Evolutionary conservation across 768 basidiomycete genomes (phyloP).

Genomic region (Artomyces pyxidatus): DNA sequence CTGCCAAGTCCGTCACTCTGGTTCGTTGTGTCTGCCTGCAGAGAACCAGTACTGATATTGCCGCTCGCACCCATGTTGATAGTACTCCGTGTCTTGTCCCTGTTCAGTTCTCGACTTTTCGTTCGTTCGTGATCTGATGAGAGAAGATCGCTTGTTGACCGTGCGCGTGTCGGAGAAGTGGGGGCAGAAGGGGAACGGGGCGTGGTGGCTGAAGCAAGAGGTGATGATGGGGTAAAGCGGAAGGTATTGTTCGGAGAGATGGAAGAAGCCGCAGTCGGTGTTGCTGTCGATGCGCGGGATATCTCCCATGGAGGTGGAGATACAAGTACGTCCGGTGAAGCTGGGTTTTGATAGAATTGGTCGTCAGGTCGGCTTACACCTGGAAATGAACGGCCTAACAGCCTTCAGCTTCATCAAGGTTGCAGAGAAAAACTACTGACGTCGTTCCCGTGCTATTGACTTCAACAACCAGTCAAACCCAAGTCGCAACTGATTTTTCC

Average conservation of each 20-base stretch:
- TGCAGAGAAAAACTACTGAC: background rate
- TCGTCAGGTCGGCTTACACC: constrained; percentile 17
- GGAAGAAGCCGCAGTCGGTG: constrained; percentile 34
- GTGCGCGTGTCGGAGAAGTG: constrained; percentile 44
- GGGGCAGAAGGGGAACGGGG: constrained; percentile 29
- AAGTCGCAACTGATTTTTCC: constrained; percentile 64
- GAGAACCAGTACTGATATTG: constrained; percentile 1
- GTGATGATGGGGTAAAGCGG: constrained; percentile 16
- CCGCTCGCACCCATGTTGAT: constrained; percentile 2
- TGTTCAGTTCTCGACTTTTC: constrained; percentile 18
- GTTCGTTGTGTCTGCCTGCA: constrained; percentile 1
- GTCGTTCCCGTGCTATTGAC: constrained; percentile 35
- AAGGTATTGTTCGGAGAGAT: constrained; percentile 24
- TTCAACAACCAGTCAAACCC: constrained; percentile 70
- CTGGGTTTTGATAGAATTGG: constrained; percentile 55
- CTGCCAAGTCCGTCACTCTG: constrained; percentile 4
- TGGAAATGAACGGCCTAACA: background rate
- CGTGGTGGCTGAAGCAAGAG: constrained; percentile 25
- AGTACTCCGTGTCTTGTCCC: constrained; percentile 16
- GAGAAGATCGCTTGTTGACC: constrained; percentile 47
- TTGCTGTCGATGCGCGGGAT: constrained; percentile 37
- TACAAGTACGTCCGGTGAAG: constrained; percentile 53
- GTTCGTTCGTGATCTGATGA: constrained; percentile 33
- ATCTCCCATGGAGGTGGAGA: constrained; percentile 50
- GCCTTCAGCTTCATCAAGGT: background rate